Percentiles rank a stretch among this genome's conserved stretches.
These are phyloP conservation scores for Tetracladium marchalianum DNA, from an alignment of 495 filamentous ascomycete genomes.

Conservation along the genomic window DNA sequence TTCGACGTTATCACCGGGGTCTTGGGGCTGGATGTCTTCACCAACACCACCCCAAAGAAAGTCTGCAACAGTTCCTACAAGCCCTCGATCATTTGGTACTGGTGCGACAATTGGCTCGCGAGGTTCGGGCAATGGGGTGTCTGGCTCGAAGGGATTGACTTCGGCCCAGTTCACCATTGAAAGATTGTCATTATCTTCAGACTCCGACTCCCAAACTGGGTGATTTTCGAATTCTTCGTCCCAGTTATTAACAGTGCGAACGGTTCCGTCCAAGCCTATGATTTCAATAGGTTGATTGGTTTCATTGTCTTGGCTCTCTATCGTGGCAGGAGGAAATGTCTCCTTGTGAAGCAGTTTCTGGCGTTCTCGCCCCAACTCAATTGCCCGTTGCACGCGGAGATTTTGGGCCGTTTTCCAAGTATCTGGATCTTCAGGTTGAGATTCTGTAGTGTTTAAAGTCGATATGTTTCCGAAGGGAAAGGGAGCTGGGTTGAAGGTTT, in stretches of 20 bases:
- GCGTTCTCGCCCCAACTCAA: slow-evolving; percentile 2
- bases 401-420: slow-evolving; percentile 14
- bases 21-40: slow-evolving; percentile 25
- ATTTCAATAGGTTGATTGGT: slow-evolving; percentile 11
- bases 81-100: slow-evolving; percentile 9
- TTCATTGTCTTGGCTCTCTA: slow-evolving; percentile 10
- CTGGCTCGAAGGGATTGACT: slow-evolving; percentile 7
- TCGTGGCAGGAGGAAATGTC: slow-evolving; percentile 5
- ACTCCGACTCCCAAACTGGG: slow-evolving; percentile 2
- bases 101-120: slow-evolving; percentile 4
- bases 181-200: background rate
- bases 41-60: slow-evolving; percentile 58
- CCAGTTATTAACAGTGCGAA: slow-evolving; percentile 7
- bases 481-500: background rate
- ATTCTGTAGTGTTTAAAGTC: background rate
- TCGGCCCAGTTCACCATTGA: slow-evolving; percentile 5
- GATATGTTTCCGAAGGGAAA: too few species aligned
- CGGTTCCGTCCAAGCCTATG: slow-evolving; percentile 11
- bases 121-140: slow-evolving; percentile 7
- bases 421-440: background rate
- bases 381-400: slow-evolving; percentile 4
- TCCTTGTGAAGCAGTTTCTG: background rate
- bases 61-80: slow-evolving; percentile 24
- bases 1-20: slow-evolving; percentile 41
- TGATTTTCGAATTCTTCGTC: slow-evolving; percentile 10